Evolutionary conservation across 306 rosid genomes (phyloP).

Genomic region (Cicer chorassanicum): DNA sequence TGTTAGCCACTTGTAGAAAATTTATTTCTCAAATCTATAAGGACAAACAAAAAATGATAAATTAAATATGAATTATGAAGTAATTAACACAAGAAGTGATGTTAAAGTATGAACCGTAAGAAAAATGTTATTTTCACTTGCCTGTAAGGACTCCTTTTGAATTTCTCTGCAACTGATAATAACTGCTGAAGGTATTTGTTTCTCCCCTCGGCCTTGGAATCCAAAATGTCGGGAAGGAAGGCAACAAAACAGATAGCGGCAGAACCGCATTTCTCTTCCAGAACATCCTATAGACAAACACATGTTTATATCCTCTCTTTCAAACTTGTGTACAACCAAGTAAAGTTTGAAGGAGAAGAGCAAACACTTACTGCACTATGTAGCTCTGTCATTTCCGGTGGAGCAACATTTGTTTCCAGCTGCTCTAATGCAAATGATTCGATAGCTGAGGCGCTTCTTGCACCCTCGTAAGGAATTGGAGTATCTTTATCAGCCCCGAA

Average conservation of each 20-base stretch:
- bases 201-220: constrained; percentile 97
- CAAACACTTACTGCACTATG: constrained; percentile 66
- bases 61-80: neutral
- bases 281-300: constrained; percentile 60
- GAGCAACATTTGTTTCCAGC: constrained; percentile 82
- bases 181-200: constrained; percentile 79
- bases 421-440: constrained; percentile 91
- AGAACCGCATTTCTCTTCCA: constrained; percentile 95
- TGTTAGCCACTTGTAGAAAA: too few relatives aligned
- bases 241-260: constrained; percentile 96
- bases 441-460: constrained; percentile 80
- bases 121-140: constrained; percentile 40
- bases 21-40: too few relatives aligned
- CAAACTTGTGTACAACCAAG: constrained; percentile 21
- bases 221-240: constrained; percentile 96
- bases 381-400: constrained; percentile 95
- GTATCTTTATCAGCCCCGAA: constrained; percentile 96
- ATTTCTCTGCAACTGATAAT: constrained; percentile 89
- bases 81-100: neutral
- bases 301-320: constrained; percentile 7
- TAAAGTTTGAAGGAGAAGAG: constrained; percentile 35
- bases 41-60: neutral
- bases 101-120: constrained; percentile 21
- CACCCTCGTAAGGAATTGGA: constrained; percentile 90
- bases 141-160: constrained; percentile 94